Conservation (phyloP, 2,329 filamentous ascomycete genomes). For the Cladosporium austrohemisphaericum region DNA sequence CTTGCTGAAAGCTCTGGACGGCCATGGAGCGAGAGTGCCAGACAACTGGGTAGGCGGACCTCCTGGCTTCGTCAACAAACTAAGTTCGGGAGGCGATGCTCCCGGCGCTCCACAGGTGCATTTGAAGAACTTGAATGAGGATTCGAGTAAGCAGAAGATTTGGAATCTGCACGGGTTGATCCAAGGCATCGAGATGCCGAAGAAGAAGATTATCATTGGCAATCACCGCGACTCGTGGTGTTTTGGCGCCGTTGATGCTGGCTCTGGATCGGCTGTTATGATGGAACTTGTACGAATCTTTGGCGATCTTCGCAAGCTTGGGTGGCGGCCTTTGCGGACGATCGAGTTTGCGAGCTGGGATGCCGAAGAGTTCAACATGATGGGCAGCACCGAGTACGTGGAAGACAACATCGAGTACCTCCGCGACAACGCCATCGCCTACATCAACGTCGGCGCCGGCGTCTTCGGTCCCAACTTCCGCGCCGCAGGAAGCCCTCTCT, state of each 20-base stretch:
- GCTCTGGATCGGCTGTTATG: slow-evolving; percentile 85
- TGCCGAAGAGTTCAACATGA: slow-evolving; percentile 84
- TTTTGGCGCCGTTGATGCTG: slow-evolving; percentile 80
- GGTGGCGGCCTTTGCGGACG: slow-evolving; percentile 88
- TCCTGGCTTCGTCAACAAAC: slow-evolving; percentile 59
- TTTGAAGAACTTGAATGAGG: slow-evolving; percentile 82
- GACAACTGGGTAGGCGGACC: slow-evolving; percentile 72
- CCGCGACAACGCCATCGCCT: slow-evolving; percentile 72
- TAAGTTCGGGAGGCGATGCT: slow-evolving; percentile 75
- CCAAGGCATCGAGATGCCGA: slow-evolving; percentile 73
- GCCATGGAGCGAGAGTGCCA: slow-evolving; percentile 66
- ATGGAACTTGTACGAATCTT: slow-evolving; percentile 84
- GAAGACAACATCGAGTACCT: slow-evolving; percentile 75
- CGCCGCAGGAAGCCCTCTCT: slow-evolving; percentile 77
- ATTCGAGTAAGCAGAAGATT: slow-evolving; percentile 75
- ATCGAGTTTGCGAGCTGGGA: slow-evolving; percentile 99
- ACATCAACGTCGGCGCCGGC: slow-evolving; percentile 85
- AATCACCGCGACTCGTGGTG: slow-evolving; percentile 93
- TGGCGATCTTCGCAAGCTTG: slow-evolving; percentile 68
- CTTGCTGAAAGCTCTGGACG: slow-evolving; percentile 71
- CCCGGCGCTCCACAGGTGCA: slow-evolving; percentile 62
- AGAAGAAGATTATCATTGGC: slow-evolving; percentile 76
- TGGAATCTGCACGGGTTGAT: slow-evolving; percentile 90
- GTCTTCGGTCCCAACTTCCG: slow-evolving; percentile 72
- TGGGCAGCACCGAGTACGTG: slow-evolving; percentile 92